Evolutionary conservation across 2,329 filamentous ascomycete species (phyloP), one percentile per base, ranked within the genome.

Genomic region (Fusarium lyarnte): DNA sequence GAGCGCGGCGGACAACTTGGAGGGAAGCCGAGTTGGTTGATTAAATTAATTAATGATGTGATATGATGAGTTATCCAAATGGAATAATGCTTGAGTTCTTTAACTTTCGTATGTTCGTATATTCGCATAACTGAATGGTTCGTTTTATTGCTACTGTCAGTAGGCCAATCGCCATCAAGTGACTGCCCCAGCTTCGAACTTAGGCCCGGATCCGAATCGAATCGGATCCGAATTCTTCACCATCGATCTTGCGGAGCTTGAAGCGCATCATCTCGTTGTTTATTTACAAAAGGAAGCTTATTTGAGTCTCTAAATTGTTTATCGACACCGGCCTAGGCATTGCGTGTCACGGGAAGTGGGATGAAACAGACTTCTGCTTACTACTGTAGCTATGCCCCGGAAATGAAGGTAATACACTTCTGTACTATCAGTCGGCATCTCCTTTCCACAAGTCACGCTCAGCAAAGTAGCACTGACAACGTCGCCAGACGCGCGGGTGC

Each of bases 1-100:
- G 77, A 79, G 77, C 27, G 82, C 82, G 5, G 81, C 82, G 1
- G 79, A 84, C 31, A 75, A 81, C 36, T 67, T 84, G 42, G 81
- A 83, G 55, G 82, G 82, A 9, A 84, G 78, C 58, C 76, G 82
- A 25, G 82, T 60, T 59, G 66, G 54, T 59, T 72, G 21, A 61
- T 16, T 45, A 31, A 23, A 21, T 14, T 39, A 29, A 31, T 13
- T 17, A 17, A 35, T 33, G 6, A 52, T n/a, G n/a, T n/a, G n/a
- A 16, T 10, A 21, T 27, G 45, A 17, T 21, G 41, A 21, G 38
- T 63, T 70, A 45, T 70, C 45, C 38, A 21, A 12, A 38, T 33
- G 29, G 17, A 57, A 42, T 51, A 39, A 60, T 45, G 46, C 42
- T 36, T 7, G 8, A 42, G 2, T 25, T 38, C 6, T 39, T 33